Base-by-base conservation (phyloP, 192 early-diverging fungal genomes). In the Backusella psychrophila region DNA sequence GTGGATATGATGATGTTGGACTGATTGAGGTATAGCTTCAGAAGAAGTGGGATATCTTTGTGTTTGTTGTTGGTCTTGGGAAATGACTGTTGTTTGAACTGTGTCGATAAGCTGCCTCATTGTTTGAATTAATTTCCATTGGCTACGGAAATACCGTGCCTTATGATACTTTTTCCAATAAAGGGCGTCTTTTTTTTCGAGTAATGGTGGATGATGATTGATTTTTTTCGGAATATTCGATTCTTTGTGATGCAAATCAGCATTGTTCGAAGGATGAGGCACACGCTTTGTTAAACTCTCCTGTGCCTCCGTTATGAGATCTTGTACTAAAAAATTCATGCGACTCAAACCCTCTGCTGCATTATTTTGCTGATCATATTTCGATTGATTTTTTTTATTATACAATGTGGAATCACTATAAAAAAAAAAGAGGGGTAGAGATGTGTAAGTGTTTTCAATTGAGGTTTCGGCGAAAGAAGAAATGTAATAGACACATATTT, bases 81-180 rank as follows among this genome's bases (percentile, higher is more conserved):
- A 29, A 63, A 63, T n/a, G 21, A 63, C 56, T 63, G 56, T 63
- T 63, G 26, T 29, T 63, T 63, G 56, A 63, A 63, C 56, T 63
- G 56, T 63, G 23, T 63, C 56, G 26, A 63, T 63, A 29, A 63
- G 56, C 26, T 63, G 56, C 56, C 26, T 63, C 56, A 63, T 63
- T 63, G 56, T 63, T 63, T 63, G 56, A 63, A 63, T 63, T 63
- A 63, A 31, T 63, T 63, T 63, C 56, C 56, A 63, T 63, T 63
- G 56, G 23, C 56, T 63, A 31, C 56, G 56, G 26, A 63, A 63
- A 63, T 63, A 63, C 26, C 56, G 21, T 12, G 56, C 56, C 26
- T 29, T 63, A 14, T 63, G 56, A 12, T 26, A 63, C 12, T 63
- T 63, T 12, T 63, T 63, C 56, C 23, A 29, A 59, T 59, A 59